phyloP scores from a whole-genome alignment of 1,139 yeast species.

The Sugiyamaella neomexicana region DNA sequence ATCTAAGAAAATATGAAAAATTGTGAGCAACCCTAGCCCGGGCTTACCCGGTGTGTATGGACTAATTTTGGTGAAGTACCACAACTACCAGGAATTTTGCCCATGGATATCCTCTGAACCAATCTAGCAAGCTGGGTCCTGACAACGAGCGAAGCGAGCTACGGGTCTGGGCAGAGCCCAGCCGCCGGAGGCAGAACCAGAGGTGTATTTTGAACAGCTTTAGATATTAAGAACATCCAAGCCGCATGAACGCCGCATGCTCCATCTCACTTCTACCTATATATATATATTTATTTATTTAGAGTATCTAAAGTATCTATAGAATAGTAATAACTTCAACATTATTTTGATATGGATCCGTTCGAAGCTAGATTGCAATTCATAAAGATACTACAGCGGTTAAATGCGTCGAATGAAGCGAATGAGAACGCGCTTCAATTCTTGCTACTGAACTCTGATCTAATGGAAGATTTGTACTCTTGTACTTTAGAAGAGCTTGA shows the following conservation, averaged over 20 bases:
- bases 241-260: neutral
- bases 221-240: too few relatives aligned
- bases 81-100: too few relatives aligned
- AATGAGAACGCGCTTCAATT: conserved; percentile 59
- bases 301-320: too few relatives aligned
- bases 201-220: too few relatives aligned
- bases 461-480: conserved; percentile 71
- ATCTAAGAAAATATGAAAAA: neutral
- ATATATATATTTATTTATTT: too few relatives aligned
- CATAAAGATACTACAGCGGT: conserved; percentile 55
- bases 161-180: neutral
- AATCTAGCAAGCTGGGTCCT: too few relatives aligned
- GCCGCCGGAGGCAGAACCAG: neutral
- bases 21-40: conserved; percentile 11
- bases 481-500: conserved; percentile 68
- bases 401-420: conserved; percentile 63
- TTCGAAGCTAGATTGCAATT: conserved; percentile 76
- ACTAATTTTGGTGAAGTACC: too few relatives aligned
- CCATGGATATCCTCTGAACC: too few relatives aligned
- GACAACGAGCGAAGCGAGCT: neutral
- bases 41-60: neutral
- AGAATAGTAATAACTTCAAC: too few relatives aligned
- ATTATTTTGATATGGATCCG: conserved; percentile 79
- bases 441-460: conserved; percentile 56
- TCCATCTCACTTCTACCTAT: neutral